Conservation (phyloP, 2,329 filamentous ascomycete genomes). For the Colletotrichum sp. region DNA sequence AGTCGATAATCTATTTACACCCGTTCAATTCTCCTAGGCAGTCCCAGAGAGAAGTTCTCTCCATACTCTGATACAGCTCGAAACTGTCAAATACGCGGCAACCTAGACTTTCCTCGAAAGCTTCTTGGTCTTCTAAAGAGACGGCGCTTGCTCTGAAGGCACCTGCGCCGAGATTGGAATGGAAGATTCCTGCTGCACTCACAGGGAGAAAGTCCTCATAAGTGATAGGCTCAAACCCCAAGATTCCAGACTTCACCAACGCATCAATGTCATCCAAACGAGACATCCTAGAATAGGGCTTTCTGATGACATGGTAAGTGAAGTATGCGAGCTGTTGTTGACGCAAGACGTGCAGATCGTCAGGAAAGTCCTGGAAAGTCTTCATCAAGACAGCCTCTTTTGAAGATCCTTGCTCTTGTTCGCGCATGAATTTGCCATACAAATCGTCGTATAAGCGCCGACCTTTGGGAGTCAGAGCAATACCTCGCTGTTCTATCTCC, state of each 20-base stretch:
- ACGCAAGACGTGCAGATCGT: constrained; percentile 40
- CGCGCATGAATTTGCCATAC: constrained; percentile 31
- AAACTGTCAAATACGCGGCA: neutral
- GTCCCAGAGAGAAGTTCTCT: neutral
- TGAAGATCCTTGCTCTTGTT: neutral
- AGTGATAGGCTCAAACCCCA: constrained; percentile 47
- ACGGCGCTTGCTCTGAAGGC: neutral
- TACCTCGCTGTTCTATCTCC: constrained; percentile 57
- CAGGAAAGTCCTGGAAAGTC: constrained; percentile 44
- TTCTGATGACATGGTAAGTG: constrained; percentile 28
- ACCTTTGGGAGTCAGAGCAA: constrained; percentile 50
- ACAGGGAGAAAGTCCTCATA: constrained; percentile 61
- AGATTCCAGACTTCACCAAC: constrained; percentile 33
- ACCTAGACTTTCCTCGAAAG: neutral
- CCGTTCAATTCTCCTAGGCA: neutral
- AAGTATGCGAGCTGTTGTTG: constrained; percentile 42
- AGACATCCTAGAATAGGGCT: too few species aligned
- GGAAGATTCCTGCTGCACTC: constrained; percentile 56
- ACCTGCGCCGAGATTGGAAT: constrained; percentile 39
- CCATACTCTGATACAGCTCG: neutral
- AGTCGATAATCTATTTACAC: neutral
- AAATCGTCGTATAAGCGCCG: constrained; percentile 50
- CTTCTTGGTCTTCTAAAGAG: neutral
- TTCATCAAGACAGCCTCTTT: constrained; percentile 21
- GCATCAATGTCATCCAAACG: constrained; percentile 24